These are phyloP conservation scores for Basidiobolus meristosporus DNA, from an alignment of 371 early-diverging fungal genomes.

Conservation along the genomic window DNA sequence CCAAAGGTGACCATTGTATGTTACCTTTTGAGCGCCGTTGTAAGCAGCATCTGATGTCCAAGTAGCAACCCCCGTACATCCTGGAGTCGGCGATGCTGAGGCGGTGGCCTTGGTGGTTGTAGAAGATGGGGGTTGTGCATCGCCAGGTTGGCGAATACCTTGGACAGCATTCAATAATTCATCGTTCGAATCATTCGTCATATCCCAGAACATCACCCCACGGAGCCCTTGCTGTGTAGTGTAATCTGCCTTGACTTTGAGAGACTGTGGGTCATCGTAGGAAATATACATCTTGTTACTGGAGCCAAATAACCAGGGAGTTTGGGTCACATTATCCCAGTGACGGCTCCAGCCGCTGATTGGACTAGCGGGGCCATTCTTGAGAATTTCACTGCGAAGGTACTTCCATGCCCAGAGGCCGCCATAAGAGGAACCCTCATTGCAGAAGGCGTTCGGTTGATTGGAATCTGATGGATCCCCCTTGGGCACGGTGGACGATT, in stretches of 20 bases:
- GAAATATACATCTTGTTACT: conserved; percentile 24
- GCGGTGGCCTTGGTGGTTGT: too few species aligned
- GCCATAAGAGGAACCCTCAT: too few species aligned
- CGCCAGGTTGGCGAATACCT: too few species aligned
- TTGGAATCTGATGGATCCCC: too few species aligned
- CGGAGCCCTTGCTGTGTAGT: conserved; percentile 20
- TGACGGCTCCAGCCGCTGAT: conserved; percentile 18
- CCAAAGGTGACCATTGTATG: too few species aligned
- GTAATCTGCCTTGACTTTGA: conserved; percentile 28
- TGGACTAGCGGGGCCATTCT: conserved; percentile 25
- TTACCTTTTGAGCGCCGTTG: too few species aligned
- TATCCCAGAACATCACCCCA: conserved; percentile 45
- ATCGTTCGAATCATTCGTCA: conserved; percentile 18
- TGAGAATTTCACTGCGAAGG: conserved; percentile 36
- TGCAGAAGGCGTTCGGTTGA: too few species aligned
- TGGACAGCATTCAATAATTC: conserved; percentile 6
- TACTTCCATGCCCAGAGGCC: conserved; percentile 48
- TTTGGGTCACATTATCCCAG: conserved; percentile 36
- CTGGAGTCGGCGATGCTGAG: too few species aligned
- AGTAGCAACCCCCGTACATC: too few species aligned
- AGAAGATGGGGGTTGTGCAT: too few species aligned
- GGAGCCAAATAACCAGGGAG: conserved; percentile 48
- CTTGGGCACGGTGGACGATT: too few species aligned
- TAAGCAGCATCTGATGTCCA: too few species aligned
- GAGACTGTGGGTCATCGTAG: conserved; percentile 37